A percentile compares a stretch with the other conserved stretches of the same genome.
Evolutionary conservation across 2,329 filamentous ascomycete genomes (phyloP).

Genomic region (Pseudogymnoascus sp.): DNA sequence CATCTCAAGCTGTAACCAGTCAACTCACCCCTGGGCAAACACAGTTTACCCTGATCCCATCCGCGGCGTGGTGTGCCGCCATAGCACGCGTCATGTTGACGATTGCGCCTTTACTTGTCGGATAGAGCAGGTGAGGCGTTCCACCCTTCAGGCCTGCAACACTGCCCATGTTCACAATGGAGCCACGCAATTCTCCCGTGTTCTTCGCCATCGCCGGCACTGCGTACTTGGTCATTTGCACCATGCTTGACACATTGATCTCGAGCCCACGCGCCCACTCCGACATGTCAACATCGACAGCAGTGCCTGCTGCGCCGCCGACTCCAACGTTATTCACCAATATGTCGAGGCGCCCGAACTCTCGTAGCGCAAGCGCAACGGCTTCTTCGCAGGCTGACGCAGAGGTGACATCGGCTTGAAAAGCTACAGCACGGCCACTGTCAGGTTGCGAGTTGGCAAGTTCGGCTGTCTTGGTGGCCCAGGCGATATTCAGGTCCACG

Average conservation of each 20-base stretch:
- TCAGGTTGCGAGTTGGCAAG: slow-evolving; percentile 12
- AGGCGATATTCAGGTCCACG: slow-evolving; percentile 43
- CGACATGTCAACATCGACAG: slow-evolving; percentile 51
- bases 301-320: slow-evolving; percentile 50
- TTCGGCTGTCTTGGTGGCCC: slow-evolving; percentile 44
- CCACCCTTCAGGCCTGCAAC: slow-evolving; percentile 48
- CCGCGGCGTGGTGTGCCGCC: slow-evolving; percentile 43
- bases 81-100: slow-evolving; percentile 50
- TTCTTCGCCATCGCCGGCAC: slow-evolving; percentile 54
- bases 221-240: slow-evolving; percentile 54
- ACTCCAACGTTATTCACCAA: slow-evolving; percentile 60
- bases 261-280: slow-evolving; percentile 50
- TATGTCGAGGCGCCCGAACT: slow-evolving; percentile 53
- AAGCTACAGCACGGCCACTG: slow-evolving; percentile 35
- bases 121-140: slow-evolving; percentile 38
- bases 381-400: slow-evolving; percentile 41
- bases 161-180: slow-evolving; percentile 55
- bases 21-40: slow-evolving; percentile 46
- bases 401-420: slow-evolving; percentile 48
- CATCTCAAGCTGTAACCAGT: neutral
- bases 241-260: slow-evolving; percentile 58
- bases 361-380: slow-evolving; percentile 35
- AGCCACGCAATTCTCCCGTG: slow-evolving; percentile 37
- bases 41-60: slow-evolving; percentile 47
- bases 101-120: slow-evolving; percentile 41